Conservation (phyloP, 768 basidiomycete genomes). For the Gymnopilus dilepis region DNA sequence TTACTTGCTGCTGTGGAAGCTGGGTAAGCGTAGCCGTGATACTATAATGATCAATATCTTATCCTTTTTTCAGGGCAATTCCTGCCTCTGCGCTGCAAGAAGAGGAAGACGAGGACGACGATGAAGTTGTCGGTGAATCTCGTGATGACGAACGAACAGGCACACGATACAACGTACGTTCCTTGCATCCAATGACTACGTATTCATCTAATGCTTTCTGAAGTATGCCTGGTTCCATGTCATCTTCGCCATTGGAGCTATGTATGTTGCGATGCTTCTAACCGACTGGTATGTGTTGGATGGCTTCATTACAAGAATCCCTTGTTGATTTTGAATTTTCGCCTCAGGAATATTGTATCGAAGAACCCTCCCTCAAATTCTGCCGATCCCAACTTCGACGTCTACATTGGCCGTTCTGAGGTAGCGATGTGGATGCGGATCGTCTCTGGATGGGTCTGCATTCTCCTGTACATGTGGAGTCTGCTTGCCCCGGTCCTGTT, state of each 20-base stretch:
- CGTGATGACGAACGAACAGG: constrained; percentile 93
- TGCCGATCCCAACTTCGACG: constrained; percentile 63
- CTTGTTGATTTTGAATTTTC: neutral
- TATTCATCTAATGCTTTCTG: constrained; percentile 15
- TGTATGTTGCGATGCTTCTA: constrained; percentile 97
- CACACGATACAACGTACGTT: constrained; percentile 89
- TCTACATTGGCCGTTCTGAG: constrained; percentile 94
- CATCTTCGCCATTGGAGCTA: constrained; percentile 93
- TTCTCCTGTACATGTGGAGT: constrained; percentile 85
- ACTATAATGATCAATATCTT: neutral
- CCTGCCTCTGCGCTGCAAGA: constrained; percentile 93
- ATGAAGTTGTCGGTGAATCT: constrained; percentile 66
- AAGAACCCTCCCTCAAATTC: constrained; percentile 52
- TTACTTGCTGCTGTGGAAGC: constrained; percentile 95
- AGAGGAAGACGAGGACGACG: constrained; percentile 80
- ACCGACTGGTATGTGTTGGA: constrained; percentile 85
- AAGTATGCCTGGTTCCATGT: constrained; percentile 99
- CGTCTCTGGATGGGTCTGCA: constrained; percentile 95
- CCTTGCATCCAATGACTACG: neutral
- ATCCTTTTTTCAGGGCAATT: constrained; percentile 63
- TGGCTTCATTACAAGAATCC: constrained; percentile 8
- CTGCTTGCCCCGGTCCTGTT: constrained; percentile 87
- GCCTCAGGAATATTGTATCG: constrained; percentile 77
- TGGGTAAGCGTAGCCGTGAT: constrained; percentile 58
- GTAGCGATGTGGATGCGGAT: constrained; percentile 99